Evolutionary conservation across 768 basidiomycete genomes (phyloP).

Genomic region (Candolleomyces aberdarensis): DNA sequence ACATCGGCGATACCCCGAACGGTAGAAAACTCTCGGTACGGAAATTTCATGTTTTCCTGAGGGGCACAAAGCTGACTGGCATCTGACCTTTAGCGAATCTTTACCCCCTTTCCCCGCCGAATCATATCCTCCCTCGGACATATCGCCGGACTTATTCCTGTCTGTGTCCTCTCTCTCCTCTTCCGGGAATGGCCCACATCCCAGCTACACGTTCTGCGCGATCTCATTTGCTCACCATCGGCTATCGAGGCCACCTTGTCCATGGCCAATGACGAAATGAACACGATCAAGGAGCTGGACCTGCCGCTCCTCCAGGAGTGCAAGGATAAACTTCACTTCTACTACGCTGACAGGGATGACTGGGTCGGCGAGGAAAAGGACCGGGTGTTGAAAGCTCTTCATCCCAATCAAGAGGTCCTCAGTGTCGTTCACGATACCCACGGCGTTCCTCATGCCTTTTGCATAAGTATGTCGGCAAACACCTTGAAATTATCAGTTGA

Average conservation of each 20-base stretch:
- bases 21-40: conserved; percentile 57
- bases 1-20: conserved; percentile 64
- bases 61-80: neutral
- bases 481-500: neutral
- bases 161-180: conserved; percentile 35
- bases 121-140: conserved; percentile 44
- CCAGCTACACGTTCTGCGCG: conserved; percentile 43
- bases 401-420: conserved; percentile 25
- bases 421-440: conserved; percentile 42
- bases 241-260: conserved; percentile 51
- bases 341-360: conserved; percentile 60
- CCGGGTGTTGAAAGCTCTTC: conserved; percentile 38
- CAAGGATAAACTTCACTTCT: conserved; percentile 40
- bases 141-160: conserved; percentile 37
- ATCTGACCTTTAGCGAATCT: conserved; percentile 36
- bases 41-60: conserved; percentile 5
- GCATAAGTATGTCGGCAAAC: conserved; percentile 51
- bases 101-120: conserved; percentile 41
- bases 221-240: conserved; percentile 48
- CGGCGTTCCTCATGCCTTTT: conserved; percentile 69
- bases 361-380: conserved; percentile 66
- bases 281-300: conserved; percentile 52
- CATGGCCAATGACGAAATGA: conserved; percentile 73
- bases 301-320: conserved; percentile 37
- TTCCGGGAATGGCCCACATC: conserved; percentile 49